Percentiles rank a stretch among this genome's conserved stretches.
phyloP scores from a whole-genome alignment of 129 eudicot species.

The Flaveria brownii region DNA sequence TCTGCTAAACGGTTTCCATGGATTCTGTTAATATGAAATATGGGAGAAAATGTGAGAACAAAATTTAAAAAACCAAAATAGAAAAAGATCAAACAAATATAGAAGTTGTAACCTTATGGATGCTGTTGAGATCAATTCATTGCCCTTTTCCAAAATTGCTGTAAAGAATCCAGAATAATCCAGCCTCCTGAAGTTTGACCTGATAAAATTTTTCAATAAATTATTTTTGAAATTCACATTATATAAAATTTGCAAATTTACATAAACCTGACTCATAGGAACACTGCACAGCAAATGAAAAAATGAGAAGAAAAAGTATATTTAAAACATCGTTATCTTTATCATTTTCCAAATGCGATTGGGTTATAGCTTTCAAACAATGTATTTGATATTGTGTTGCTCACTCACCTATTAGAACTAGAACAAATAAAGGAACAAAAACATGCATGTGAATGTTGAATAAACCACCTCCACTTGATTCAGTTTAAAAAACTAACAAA shows the following conservation, averaged over 20 bases:
- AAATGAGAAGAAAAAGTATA: neutral
- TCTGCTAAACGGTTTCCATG: slow-evolving; percentile 87
- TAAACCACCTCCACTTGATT: neutral
- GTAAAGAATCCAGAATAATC: slow-evolving; percentile 69
- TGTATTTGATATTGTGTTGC: neutral
- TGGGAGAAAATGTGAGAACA: slow-evolving; percentile 1
- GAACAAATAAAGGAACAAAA: neutral
- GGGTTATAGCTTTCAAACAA: neutral
- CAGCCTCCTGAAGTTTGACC: slow-evolving; percentile 84
- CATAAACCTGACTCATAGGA: neutral
- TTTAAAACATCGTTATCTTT: neutral
- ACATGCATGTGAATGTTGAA: neutral
- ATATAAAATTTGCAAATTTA: slow-evolving; percentile 1
- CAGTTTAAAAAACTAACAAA: neutral
- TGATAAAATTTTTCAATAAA: slow-evolving; percentile 34
- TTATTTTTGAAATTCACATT: neutral
- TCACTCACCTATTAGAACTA: neutral
- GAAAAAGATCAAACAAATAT: neutral
- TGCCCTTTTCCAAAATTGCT: slow-evolving; percentile 71
- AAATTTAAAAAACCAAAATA: neutral
- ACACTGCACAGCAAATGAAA: neutral
- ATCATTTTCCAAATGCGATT: slow-evolving; percentile 6
- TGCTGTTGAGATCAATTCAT: slow-evolving; percentile 72
- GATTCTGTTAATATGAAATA: slow-evolving; percentile 47
- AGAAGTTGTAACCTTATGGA: slow-evolving; percentile 60